Conservation (phyloP, 306 rosid species). For the Cicer chorassanicum region DNA sequence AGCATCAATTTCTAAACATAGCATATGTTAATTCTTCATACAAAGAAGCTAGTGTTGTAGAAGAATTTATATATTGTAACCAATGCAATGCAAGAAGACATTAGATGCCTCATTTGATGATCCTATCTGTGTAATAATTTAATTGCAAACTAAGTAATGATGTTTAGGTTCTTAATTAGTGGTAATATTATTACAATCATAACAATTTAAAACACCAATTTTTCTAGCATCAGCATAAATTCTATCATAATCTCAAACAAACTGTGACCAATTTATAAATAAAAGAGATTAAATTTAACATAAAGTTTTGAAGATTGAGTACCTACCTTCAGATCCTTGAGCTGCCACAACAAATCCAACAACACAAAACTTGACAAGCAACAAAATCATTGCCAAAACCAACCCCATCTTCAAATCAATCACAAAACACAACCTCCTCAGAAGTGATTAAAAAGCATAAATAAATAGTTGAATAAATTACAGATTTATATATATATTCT, state of each 20-base stretch:
- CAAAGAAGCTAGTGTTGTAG: background rate
- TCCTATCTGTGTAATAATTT: constrained; percentile 19
- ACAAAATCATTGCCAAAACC: constrained; percentile 54
- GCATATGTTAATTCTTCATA: background rate
- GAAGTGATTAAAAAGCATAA: constrained; percentile 34
- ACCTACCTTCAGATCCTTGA: constrained; percentile 74
- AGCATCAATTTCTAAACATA: constrained; percentile 28
- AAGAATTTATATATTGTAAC: background rate
- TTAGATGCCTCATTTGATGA: constrained; percentile 37
- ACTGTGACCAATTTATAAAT: background rate
- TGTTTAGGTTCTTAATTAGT: constrained; percentile 19
- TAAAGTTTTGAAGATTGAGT: constrained; percentile 35
- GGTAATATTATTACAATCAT: background rate
- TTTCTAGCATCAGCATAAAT: constrained; percentile 31
- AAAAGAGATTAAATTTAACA: constrained; percentile 6
- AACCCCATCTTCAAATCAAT: constrained; percentile 64
- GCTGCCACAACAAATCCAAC: constrained; percentile 57
- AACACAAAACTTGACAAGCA: constrained; percentile 61
- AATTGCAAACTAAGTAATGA: constrained; percentile 23
- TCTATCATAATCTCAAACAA: constrained; percentile 10
- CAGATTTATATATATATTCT: constrained; percentile 11
- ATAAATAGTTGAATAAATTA: constrained; percentile 44
- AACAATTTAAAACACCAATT: constrained; percentile 35
- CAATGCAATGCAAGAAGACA: background rate
- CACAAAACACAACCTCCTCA: constrained; percentile 50